Conservation (phyloP, 306 rosid species). For the Cucumis melo region DNA sequence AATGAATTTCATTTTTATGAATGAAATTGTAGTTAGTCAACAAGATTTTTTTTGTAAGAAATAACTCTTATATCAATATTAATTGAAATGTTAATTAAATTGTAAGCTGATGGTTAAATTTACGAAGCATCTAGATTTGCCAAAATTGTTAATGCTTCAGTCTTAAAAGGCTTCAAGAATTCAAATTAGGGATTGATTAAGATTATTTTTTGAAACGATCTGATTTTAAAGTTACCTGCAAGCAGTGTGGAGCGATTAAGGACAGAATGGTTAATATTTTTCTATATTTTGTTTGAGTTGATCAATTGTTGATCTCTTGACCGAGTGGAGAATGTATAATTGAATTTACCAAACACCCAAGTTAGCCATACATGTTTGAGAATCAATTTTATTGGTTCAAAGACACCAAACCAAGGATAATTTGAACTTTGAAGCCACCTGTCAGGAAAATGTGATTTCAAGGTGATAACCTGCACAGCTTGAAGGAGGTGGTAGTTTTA, state of each 20-base stretch:
- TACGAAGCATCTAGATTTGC: neutral
- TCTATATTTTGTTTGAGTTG: neutral
- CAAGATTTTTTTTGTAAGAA: too few species aligned
- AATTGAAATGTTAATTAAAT: neutral
- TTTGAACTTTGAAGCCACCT: neutral
- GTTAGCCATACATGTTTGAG: neutral
- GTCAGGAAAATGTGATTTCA: neutral
- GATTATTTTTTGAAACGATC: neutral
- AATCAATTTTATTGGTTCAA: neutral
- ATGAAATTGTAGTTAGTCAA: neutral
- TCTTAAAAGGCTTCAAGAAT: neutral
- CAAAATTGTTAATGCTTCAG: neutral
- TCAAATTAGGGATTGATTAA: neutral
- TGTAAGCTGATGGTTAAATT: neutral
- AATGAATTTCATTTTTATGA: neutral
- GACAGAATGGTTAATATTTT: neutral
- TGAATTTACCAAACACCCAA: neutral
- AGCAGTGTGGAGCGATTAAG: neutral
- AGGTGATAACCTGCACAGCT: neutral
- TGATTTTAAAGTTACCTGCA: neutral
- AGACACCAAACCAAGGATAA: neutral
- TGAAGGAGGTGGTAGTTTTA: neutral
- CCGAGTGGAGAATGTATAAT: neutral
- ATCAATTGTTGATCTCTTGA: neutral
- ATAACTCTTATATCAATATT: neutral